A percentile compares a stretch with the other conserved stretches of the same genome.
Evolutionary conservation across 1,284 basidiomycete genomes (phyloP).

Genomic region (Cryptococcus wingfieldii): DNA sequence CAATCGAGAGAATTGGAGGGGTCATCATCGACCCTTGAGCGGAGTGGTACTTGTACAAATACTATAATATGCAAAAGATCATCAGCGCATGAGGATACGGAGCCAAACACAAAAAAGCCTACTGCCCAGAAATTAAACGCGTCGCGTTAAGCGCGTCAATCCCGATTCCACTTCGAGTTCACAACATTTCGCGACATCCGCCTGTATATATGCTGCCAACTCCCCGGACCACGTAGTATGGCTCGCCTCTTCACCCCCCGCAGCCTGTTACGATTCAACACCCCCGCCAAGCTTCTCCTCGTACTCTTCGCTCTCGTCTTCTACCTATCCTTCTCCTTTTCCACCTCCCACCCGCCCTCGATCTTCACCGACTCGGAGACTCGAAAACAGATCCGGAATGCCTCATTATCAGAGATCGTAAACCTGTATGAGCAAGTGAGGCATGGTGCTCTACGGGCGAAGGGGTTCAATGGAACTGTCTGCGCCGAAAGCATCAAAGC

Average conservation of each 20-base stretch:
- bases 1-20: too few relatives aligned
- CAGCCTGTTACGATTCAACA: neutral
- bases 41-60: too few relatives aligned
- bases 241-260: neutral
- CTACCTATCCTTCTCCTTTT: constrained; percentile 8
- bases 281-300: constrained; percentile 13
- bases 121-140: too few relatives aligned
- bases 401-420: constrained; percentile 7
- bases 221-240: neutral
- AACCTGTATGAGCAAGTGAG: constrained; percentile 10
- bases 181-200: too few relatives aligned
- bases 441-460: neutral
- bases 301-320: constrained; percentile 7
- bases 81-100: too few relatives aligned
- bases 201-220: too few relatives aligned
- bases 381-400: neutral
- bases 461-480: constrained; percentile 3
- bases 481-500: constrained; percentile 7
- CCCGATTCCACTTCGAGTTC: too few relatives aligned
- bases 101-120: too few relatives aligned
- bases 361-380: neutral
- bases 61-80: too few relatives aligned
- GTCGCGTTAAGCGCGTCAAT: too few relatives aligned
- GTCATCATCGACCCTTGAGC: too few relatives aligned
- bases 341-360: neutral